Percentiles rank a stretch among this genome's conserved stretches.
phyloP scores from a whole-genome alignment of 208 protist genomes.

The Balamuthia mandrillaris region DNA sequence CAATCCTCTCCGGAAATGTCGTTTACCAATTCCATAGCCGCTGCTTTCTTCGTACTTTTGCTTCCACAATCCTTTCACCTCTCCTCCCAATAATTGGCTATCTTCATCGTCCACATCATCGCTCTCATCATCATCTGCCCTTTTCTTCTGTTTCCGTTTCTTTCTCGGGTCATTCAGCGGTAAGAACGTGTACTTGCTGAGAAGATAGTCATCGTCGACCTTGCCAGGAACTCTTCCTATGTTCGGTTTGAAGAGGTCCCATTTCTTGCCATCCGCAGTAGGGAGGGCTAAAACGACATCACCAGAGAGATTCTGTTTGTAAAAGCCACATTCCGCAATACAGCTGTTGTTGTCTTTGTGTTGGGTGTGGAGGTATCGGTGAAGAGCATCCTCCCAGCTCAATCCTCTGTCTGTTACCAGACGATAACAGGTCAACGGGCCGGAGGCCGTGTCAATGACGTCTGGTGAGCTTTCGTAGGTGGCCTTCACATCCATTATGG shows the following conservation, averaged over 20 bases:
- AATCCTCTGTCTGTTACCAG: not conserved
- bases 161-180: not conserved
- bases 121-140: not conserved
- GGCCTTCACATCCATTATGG: too few relatives aligned
- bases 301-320: not conserved
- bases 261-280: not conserved
- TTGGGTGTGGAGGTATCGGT: not conserved
- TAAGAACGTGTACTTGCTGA: not conserved
- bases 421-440: not conserved
- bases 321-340: not conserved
- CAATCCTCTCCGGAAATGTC: not conserved
- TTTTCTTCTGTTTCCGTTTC: not conserved
- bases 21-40: not conserved
- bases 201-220: not conserved
- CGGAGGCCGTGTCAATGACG: not conserved
- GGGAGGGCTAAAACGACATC: not conserved
- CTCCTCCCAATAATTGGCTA: not conserved
- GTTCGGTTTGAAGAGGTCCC: not conserved
- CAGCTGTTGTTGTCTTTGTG: not conserved
- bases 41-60: not conserved
- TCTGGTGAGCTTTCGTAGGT: not conserved
- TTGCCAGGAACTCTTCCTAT: not conserved
- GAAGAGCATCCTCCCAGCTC: not conserved
- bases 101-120: not conserved
- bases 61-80: not conserved